Conservation (phyloP, 2,329 filamentous ascomycete species). For the Aspergillus unguis region DNA sequence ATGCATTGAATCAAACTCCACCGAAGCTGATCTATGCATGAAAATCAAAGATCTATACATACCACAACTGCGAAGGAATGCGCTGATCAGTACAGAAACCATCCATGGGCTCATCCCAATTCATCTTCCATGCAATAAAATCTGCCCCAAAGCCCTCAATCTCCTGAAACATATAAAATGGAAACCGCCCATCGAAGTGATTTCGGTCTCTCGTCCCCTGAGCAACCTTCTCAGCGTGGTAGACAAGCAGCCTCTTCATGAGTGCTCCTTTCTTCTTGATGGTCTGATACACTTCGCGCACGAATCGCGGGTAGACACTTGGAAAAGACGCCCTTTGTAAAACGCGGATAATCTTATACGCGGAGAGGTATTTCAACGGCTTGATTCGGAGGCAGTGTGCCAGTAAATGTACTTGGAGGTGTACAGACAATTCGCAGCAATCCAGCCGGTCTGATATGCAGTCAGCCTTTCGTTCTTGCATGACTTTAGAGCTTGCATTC, state of each 20-base stretch:
- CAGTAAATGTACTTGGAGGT: slow-evolving; percentile 2
- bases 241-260: background rate
- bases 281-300: slow-evolving; percentile 4
- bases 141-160: background rate
- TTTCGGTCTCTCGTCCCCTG: background rate
- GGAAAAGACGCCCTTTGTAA: background rate
- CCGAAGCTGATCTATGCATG: too few relatives aligned
- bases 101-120: background rate
- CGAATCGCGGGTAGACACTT: slow-evolving; percentile 6
- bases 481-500: background rate
- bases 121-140: background rate
- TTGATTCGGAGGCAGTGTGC: background rate
- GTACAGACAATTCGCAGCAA: slow-evolving; percentile 5
- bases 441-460: slow-evolving; percentile 1
- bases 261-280: background rate
- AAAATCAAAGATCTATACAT: background rate
- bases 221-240: background rate
- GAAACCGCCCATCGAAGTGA: slow-evolving; percentile 4
- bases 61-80: background rate
- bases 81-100: too few relatives aligned
- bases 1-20: background rate
- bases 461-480: background rate
- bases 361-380: background rate
- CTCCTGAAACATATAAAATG: background rate
- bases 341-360: background rate